Base-by-base conservation (phyloP, 176 grass and related monocot genomes). In the Tillandsia leiboldiana region DNA sequence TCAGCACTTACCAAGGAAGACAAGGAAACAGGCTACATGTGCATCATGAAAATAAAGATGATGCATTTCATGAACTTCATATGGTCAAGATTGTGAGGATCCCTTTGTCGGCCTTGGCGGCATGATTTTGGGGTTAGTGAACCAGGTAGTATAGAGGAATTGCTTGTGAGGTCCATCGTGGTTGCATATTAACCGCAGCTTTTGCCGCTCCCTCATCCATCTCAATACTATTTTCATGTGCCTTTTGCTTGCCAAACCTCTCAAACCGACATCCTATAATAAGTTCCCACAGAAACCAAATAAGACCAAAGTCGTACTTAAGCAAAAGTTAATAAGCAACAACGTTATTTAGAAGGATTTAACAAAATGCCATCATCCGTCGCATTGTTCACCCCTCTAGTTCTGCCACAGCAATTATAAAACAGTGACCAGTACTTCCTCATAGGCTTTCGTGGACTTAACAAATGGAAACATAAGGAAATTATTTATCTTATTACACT, bases 101-200 rank as follows among this genome's bases (percentile, higher is more conserved):
- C 82, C 48, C 3, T 18, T 15, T 70, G 69, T 81, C 26, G 77
- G 70, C 70, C 73, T 81, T 33, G 20, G 70, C 8, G 87, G 89
- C 77, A 79, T 78, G 51, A 79, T 90, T 69, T 72, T 93, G 61
- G 94, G 89, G 23, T 86, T 99, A 49, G 94, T 99, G 58, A 99
- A 99, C 94, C 94, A 99, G 42, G 94, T 99, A 12, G 89, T 88
- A 59, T 99, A 99, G 50, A 99, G 86, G 54, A 99, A 99, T 14
- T 93, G 87, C 77, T 90, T 99, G 80, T 99, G 89, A 14, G 87
- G 82, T 1, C 86, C 87, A 47, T 86, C 79, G 15, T 93, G 89
- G 77, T 92, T 86, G 65, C 89, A 99, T 66, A 99, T 93, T 74
- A 92, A 70, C 75, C 70, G 74, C 14, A 93, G 79, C 76, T 99